Conservation (phyloP, 2,329 filamentous ascomycete species). For the Trichoderma sp. region DNA sequence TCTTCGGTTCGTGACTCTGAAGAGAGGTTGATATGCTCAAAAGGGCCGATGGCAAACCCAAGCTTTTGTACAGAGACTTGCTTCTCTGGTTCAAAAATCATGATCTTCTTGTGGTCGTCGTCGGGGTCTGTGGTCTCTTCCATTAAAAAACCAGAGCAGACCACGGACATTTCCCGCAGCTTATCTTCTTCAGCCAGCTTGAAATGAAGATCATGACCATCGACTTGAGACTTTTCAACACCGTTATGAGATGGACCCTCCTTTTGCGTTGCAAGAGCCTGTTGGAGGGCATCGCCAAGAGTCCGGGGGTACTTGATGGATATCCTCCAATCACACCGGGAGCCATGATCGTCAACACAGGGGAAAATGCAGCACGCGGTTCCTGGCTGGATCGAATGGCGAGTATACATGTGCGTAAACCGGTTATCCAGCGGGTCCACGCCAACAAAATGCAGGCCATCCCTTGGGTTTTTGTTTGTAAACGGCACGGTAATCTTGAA, state of each 20-base stretch:
- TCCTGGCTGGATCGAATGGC: constrained; percentile 76
- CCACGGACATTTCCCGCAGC: constrained; percentile 82
- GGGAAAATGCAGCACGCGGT: constrained; percentile 87
- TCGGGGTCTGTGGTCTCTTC: constrained; percentile 79
- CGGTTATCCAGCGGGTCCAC: constrained; percentile 76
- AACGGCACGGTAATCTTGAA: constrained; percentile 72
- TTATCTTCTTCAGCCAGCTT: constrained; percentile 77
- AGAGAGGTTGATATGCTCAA: constrained; percentile 85
- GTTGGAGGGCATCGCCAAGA: constrained; percentile 73
- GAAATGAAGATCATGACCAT: constrained; percentile 48
- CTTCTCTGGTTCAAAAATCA: constrained; percentile 77
- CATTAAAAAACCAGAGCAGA: constrained; percentile 87
- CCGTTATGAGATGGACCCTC: constrained; percentile 40
- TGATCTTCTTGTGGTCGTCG: constrained; percentile 82
- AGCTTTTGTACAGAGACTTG: constrained; percentile 85
- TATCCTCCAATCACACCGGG: constrained; percentile 84
- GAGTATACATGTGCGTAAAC: constrained; percentile 91
- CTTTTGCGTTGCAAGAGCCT: constrained; percentile 50
- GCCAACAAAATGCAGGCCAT: constrained; percentile 91
- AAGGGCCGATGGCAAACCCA: constrained; percentile 91
- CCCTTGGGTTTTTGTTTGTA: constrained; percentile 71
- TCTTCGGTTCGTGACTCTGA: constrained; percentile 87
- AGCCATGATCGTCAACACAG: constrained; percentile 83
- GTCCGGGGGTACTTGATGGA: constrained; percentile 85
- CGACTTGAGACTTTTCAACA: constrained; percentile 45